Base-by-base conservation (phyloP, 345 rosid genomes). In the Eutrema heterophyllum region DNA sequence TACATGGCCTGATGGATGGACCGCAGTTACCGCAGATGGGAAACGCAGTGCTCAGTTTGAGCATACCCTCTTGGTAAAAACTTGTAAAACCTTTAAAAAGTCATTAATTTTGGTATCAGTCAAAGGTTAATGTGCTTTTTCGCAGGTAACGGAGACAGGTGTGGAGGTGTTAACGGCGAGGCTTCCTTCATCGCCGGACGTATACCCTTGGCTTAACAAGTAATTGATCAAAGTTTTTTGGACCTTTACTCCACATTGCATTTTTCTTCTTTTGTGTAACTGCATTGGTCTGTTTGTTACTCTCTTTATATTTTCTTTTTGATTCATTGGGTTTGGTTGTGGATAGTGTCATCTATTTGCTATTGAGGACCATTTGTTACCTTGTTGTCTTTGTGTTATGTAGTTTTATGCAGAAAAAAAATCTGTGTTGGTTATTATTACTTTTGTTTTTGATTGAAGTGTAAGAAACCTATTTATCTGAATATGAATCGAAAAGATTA, bases 1-100 rank as follows among this genome's bases (percentile, higher is more conserved):
- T 30, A 86, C 84, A 90, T 95, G 97, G 99, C 99, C 99, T 40
- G 99, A 95, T 72, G 96, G 99, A 67, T 95, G 98, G 98, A 91
- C 98, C 65, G 97, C 88, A 35, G 98, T 89, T 35, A 84, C 97
- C 3, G 89, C 86, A 1, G 99, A 95, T 83, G 99, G 99, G 41
- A 94, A 89, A 80, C 83, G 91, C 76, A 94, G 99, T 52, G 97
- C 99, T 71, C 99, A 92, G 85, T 95, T 95, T 82, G 99, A 95
- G 84, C 99, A 95, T 70, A 92, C 97, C 0, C 96, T 95, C 71
- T 54, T 95, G 93, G 99, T 89, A 83, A 81, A 13, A 41, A 51
- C 32, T 33, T 50, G 58, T 29, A 14, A 49, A 21, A 6, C 40
- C 40, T 27, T n/a, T 30, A 4, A 6, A 24, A 1, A 26, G 41